Base-by-base conservation (phyloP, 495 filamentous ascomycete genomes). In the Annulohypoxylon moriforme region DNA sequence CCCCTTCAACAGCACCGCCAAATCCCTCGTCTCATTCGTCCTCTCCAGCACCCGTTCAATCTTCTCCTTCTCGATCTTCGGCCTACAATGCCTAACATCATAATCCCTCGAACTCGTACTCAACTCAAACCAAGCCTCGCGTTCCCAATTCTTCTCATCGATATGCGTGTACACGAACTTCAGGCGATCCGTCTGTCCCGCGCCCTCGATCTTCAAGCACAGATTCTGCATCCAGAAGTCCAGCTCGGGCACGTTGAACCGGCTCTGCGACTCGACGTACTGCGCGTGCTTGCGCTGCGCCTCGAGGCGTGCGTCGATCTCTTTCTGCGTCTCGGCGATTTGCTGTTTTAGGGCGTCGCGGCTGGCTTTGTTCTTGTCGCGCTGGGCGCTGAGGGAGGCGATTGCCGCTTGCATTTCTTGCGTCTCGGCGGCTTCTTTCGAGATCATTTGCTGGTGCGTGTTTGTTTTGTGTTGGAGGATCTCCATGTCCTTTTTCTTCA, bases 151-250 rank as follows among this genome's bases (percentile, higher is more conserved):
- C 69, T 89, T 86, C 81, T 97, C 95, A 76, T 92, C 87, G 29
- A 97, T 80, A 79, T 97, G 92, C n/a, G 87, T 93, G 77, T 91
- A 99, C 4, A 94, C 87, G 82, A 99, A 97, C 79, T 94, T 96
- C 68, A 99, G 83, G 38, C 92, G 85, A 80, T 98, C 94, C 60
- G 91, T 89, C 56, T 86, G 85, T 0, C 95, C 95, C 0, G 92
- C 92, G 3, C 96, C 96, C 78, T 98, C 94, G 76, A 99, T 95
- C 56, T 91, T 84, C 82, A 98, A 74, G 64, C 95, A 92, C 67
- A 99, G 83, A 77, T 93, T 93, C 62, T 92, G 90, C 75, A 96
- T 90, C 96, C 96, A 99, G 79, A 99, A 98, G 40, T 93, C 91
- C 40, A 98, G 85, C 79, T 99, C 96, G 2, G 96, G 96, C 46